Evolutionary conservation across 2,329 filamentous ascomycete species (phyloP).

Genomic region (Claviceps sp.): DNA sequence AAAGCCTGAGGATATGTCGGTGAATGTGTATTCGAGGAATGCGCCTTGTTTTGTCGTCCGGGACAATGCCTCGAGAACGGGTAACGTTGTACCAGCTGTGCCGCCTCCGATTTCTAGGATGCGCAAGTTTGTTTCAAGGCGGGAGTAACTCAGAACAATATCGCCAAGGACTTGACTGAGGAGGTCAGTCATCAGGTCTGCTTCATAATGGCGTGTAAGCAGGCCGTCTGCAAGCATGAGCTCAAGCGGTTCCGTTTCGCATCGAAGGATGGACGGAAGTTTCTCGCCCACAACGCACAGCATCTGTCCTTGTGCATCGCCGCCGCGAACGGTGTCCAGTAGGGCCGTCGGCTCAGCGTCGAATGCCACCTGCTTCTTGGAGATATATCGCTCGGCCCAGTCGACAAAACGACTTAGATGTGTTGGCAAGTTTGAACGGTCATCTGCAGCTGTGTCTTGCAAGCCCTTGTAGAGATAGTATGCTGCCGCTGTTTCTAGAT

Average conservation of each 20-base stretch:
- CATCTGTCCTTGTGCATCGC: conserved; percentile 12
- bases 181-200: conserved; percentile 1
- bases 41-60: conserved; percentile 11
- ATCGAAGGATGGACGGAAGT: conserved; percentile 13
- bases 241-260: conserved; percentile 13
- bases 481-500: conserved; percentile 8
- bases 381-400: conserved; percentile 8
- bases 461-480: conserved; percentile 12
- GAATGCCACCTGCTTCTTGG: conserved; percentile 3
- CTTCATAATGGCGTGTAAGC: conserved; percentile 10
- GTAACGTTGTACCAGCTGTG: conserved; percentile 26
- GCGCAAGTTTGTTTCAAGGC: conserved; percentile 26
- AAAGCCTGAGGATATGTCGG: conserved; percentile 28
- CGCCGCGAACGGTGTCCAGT: not conserved
- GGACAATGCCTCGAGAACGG: conserved; percentile 15
- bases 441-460: conserved; percentile 9
- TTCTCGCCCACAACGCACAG: conserved; percentile 12
- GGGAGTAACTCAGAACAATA: conserved; percentile 3
- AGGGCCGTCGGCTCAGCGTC: conserved; percentile 2
- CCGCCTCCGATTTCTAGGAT: conserved; percentile 30
- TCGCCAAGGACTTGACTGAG: not conserved
- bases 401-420: conserved; percentile 10
- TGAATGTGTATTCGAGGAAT: conserved; percentile 28
- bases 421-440: conserved; percentile 10
- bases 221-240: conserved; percentile 16